These are phyloP conservation scores for Elsinoe batatas DNA, from an alignment of 2,329 filamentous ascomycete genomes.

Conservation along the genomic window DNA sequence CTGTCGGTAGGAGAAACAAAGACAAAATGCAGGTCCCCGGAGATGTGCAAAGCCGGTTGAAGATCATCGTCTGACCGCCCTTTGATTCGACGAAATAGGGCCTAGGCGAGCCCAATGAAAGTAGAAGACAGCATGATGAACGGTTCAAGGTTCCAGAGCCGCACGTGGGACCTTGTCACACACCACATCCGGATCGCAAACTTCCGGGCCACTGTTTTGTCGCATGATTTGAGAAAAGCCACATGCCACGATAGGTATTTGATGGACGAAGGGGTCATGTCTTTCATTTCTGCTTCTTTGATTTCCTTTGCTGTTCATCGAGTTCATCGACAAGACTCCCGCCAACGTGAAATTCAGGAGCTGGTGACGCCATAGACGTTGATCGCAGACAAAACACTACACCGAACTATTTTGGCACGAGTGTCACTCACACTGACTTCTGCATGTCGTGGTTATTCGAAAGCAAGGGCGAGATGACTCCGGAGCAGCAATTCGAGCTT, in stretches of 20 bases:
- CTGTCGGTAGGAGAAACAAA: background rate
- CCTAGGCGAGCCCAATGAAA: background rate
- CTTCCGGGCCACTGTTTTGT: constrained; percentile 11
- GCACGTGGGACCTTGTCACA: constrained; percentile 2
- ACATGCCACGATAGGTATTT: background rate
- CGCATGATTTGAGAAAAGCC: constrained; percentile 7
- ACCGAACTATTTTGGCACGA: background rate
- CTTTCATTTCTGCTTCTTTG: background rate
- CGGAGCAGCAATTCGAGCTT: background rate
- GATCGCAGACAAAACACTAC: background rate
- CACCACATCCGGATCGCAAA: background rate
- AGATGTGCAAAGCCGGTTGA: constrained; percentile 7
- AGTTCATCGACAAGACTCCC: background rate
- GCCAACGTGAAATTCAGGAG: background rate
- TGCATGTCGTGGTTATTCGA: background rate
- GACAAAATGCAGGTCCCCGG: background rate
- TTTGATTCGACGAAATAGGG: background rate
- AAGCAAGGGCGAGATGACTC: background rate
- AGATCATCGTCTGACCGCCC: background rate
- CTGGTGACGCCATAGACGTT: constrained; percentile 8
- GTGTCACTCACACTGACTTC: background rate
- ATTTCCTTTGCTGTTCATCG: background rate
- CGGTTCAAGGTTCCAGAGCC: background rate
- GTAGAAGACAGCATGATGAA: background rate
- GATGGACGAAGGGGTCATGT: background rate